phyloP scores from a whole-genome alignment of 2,329 filamentous ascomycete genomes.

The Clonostachys solani region DNA sequence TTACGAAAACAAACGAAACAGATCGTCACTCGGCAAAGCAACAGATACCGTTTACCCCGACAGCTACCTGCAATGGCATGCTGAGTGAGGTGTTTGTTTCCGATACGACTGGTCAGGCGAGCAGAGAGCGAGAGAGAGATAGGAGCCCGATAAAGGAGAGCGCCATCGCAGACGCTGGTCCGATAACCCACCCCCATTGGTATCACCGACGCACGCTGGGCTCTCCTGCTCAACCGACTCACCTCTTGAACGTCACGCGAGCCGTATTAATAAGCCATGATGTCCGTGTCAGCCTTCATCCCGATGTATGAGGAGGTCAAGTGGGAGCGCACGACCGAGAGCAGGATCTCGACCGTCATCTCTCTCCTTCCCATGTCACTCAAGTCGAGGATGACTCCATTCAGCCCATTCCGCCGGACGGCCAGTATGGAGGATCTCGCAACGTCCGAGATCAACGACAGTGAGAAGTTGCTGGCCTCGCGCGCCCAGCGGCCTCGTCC shows the following conservation, averaged over 20 bases:
- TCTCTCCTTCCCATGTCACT: conserved; percentile 48
- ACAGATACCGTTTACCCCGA: no score
- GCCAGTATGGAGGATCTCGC: conserved; percentile 22
- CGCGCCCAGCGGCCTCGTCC: background rate
- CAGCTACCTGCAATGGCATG: no score
- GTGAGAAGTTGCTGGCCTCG: background rate
- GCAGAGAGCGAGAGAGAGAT: no score
- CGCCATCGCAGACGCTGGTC: no score
- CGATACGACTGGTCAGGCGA: no score
- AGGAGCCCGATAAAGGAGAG: no score
- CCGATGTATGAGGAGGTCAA: conserved; percentile 18
- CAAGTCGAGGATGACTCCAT: conserved; percentile 42
- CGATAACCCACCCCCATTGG: no score
- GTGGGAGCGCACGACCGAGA: conserved; percentile 22
- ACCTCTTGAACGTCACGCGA: background rate
- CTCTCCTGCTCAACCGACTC: background rate
- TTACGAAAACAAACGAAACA: no score
- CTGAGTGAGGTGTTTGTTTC: no score
- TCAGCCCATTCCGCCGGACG: conserved; percentile 42
- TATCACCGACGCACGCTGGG: background rate
- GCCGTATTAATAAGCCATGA: background rate
- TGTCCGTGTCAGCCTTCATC: conserved; percentile 4
- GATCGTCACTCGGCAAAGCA: no score
- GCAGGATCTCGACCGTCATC: conserved; percentile 42
- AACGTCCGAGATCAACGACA: background rate